phyloP scores from a whole-genome alignment of 768 basidiomycete species.

The Leccinum rimulosum region DNA sequence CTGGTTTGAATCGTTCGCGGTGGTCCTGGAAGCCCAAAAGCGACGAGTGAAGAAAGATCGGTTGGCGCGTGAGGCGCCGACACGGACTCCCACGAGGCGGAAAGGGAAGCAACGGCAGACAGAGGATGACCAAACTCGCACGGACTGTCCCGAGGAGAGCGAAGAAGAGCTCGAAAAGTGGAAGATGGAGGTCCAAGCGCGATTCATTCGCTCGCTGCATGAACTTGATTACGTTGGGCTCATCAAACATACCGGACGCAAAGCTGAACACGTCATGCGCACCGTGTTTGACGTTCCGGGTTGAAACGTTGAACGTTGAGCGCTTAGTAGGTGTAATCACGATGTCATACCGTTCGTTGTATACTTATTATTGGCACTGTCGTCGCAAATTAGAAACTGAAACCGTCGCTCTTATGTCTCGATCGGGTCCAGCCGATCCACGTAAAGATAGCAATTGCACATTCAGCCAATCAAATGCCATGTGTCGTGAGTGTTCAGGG shows the following conservation, averaged over 20 bases:
- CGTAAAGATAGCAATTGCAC: not conserved
- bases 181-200: conserved; percentile 66
- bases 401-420: not conserved
- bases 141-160: conserved; percentile 18
- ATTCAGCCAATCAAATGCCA: not conserved
- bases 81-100: conserved; percentile 20
- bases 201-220: conserved; percentile 77
- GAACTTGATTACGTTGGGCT: conserved; percentile 81
- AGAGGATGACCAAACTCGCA: conserved; percentile 18
- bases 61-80: not conserved
- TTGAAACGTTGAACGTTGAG: too few species aligned
- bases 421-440: not conserved
- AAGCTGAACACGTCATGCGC: conserved; percentile 71
- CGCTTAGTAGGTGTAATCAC: conserved; percentile 15
- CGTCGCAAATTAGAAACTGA: not conserved
- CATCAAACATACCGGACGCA: conserved; percentile 75
- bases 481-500: not conserved
- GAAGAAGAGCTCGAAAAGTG: conserved; percentile 47
- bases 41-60: conserved; percentile 1
- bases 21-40: conserved; percentile 60
- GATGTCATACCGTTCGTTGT: not conserved
- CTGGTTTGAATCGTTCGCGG: conserved; percentile 79
- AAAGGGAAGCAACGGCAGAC: conserved; percentile 26
- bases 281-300: conserved; percentile 53
- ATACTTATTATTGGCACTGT: not conserved